Evolutionary conservation across 768 basidiomycete species (phyloP), one percentile per base, ranked within the genome.

Genomic region (Jaapia argillacea): DNA sequence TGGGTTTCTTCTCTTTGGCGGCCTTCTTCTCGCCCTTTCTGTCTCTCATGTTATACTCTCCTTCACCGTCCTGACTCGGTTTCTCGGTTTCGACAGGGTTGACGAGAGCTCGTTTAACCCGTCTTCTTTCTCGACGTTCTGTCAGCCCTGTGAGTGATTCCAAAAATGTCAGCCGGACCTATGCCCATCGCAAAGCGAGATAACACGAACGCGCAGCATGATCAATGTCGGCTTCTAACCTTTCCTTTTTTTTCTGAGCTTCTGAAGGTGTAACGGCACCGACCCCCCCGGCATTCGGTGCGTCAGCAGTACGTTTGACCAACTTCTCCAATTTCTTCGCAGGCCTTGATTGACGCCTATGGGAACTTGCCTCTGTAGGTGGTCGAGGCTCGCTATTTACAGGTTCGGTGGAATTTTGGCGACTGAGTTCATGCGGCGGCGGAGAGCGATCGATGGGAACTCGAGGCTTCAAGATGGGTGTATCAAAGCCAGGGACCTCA

Each of bases 61-160:
- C 22, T 45, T 24, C 37, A 12, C 49, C 42, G 2, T 39, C 42
- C 31, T 44, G 46, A 4, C 46, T 28, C n/a, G 31, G 21, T 37
- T 33, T 45, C 5, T 26, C 20, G 2, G 7, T 3, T 13, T 16
- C 21, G 24, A 46, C 48, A 4, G 68, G 65, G 24, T 65, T 55
- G 27, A 79, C 66, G 27, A 82, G 77, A 2, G 67, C 70, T 18
- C 71, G 71, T 53, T 76, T 84, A 20, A 60, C 60, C 42, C 74
- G 72, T 56, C 80, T 79, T 36, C 77, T 69, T 47, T 83, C 75
- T 12, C 80, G 73, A 22, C 85, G 73, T 48, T 81, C 79, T 7
- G 69, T 64, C 10, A 84, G 60, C 43, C 84, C 85, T 88, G 33
- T 20, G 33, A 42, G 3, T 18, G 7, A 36, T 41, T 6, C 41